A percentile compares a stretch with the other conserved stretches of the same genome.
Evolutionary conservation across 768 basidiomycete species (phyloP).

Genomic region (Suillus lakei): DNA sequence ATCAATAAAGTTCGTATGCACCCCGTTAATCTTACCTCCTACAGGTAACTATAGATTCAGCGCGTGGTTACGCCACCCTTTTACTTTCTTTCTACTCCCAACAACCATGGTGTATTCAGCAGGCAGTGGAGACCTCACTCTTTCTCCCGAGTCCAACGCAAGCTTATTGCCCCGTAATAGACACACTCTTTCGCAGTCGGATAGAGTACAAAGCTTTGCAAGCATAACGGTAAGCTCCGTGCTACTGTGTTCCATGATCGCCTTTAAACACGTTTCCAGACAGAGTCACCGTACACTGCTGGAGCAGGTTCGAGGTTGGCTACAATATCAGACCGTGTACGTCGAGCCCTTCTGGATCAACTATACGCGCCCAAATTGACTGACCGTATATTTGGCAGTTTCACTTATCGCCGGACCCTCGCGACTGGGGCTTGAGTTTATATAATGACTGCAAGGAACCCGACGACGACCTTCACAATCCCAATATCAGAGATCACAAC

Average conservation of each 20-base stretch:
- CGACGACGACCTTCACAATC: slow-evolving; percentile 79
- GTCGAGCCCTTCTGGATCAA: not conserved
- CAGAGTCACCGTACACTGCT: slow-evolving; percentile 45
- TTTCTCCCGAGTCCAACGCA: slow-evolving; percentile 16
- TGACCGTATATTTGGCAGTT: slow-evolving; percentile 45
- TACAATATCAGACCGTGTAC: slow-evolving; percentile 51
- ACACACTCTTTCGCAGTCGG: slow-evolving; percentile 19
- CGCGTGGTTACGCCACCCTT: slow-evolving; percentile 1
- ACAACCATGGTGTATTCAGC: slow-evolving; percentile 21
- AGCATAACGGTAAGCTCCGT: slow-evolving; percentile 27
- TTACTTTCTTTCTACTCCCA: not conserved
- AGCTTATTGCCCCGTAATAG: slow-evolving; percentile 16
- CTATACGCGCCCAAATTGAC: not conserved
- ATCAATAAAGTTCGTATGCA: slow-evolving; percentile 1
- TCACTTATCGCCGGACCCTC: slow-evolving; percentile 67
- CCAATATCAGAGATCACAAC: slow-evolving; percentile 43
- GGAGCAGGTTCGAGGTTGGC: slow-evolving; percentile 40
- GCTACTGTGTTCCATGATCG: not conserved
- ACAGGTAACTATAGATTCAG: not conserved
- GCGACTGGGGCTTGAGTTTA: slow-evolving; percentile 66
- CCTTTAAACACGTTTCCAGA: slow-evolving; percentile 17
- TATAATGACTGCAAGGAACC: slow-evolving; percentile 59
- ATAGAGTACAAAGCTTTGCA: slow-evolving; percentile 30
- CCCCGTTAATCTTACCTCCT: not conserved
- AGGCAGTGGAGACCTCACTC: slow-evolving; percentile 6